These are phyloP conservation scores for Cyclotella atomus DNA, from an alignment of 108 stramenopile species.

Conservation along the genomic window DNA sequence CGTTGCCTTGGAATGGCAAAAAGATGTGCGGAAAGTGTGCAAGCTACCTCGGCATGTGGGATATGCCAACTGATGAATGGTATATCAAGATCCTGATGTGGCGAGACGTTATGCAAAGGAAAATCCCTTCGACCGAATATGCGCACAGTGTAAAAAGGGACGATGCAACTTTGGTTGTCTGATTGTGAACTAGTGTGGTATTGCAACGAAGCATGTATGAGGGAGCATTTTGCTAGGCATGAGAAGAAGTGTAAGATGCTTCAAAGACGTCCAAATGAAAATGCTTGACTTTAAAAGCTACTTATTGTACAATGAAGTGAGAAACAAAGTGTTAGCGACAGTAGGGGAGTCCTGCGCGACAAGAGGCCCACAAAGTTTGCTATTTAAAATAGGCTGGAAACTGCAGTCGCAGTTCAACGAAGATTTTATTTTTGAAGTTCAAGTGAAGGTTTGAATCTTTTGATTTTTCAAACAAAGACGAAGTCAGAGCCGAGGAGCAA, in stretches of 20 bases:
- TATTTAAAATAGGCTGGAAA: too few species aligned
- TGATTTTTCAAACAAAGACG: too few species aligned
- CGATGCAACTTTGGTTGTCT: background rate
- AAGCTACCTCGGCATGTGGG: background rate
- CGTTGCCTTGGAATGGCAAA: background rate
- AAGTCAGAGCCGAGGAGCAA: too few species aligned
- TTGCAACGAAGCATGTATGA: background rate
- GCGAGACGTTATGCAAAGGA: constrained; percentile 2
- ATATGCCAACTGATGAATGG: background rate
- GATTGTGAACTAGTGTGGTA: background rate
- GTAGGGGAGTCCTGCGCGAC: background rate
- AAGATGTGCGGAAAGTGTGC: constrained; percentile 5
- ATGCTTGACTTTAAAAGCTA: background rate
- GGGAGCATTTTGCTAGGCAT: background rate
- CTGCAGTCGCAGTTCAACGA: too few species aligned
- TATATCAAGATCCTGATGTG: constrained; percentile 2
- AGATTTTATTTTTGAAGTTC: too few species aligned
- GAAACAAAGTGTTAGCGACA: background rate
- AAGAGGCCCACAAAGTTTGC: too few species aligned
- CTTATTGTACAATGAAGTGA: too few species aligned
- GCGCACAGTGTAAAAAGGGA: constrained; percentile 2
- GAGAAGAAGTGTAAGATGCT: background rate
- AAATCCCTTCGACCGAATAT: constrained; percentile 2
- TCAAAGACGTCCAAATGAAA: background rate
- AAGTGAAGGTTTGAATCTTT: too few species aligned